These are phyloP conservation scores for Colletotrichum tanaceti DNA, from an alignment of 2,329 filamentous ascomycete genomes.

Conservation along the genomic window DNA sequence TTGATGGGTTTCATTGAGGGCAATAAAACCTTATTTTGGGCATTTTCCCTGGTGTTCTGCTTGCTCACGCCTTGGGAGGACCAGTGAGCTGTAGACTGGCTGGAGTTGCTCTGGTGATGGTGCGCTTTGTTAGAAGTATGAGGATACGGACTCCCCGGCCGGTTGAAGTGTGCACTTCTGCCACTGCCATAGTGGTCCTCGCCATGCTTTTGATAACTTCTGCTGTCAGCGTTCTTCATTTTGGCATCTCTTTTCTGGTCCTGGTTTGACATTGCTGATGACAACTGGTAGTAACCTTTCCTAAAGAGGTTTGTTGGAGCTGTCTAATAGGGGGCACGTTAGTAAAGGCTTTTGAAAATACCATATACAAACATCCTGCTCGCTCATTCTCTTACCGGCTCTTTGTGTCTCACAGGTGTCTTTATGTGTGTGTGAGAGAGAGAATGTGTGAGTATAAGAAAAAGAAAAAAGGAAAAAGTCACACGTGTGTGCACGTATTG, in stretches of 20 bases:
- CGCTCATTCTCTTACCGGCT: not conserved
- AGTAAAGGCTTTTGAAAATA: not conserved
- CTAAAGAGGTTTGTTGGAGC: not conserved
- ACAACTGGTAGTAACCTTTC: not conserved
- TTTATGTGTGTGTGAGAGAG: too few species aligned
- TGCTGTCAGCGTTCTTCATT: not conserved
- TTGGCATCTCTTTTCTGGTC: not conserved
- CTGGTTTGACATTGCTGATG: not conserved
- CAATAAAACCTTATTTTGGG: not conserved
- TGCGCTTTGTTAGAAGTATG: not conserved
- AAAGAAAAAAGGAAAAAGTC: not conserved
- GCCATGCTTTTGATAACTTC: not conserved
- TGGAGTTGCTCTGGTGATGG: not conserved
- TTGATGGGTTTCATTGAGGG: not conserved
- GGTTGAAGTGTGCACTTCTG: not conserved
- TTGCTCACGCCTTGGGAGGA: not conserved
- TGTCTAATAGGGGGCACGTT: not conserved
- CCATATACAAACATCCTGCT: too few species aligned
- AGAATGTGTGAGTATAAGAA: not conserved
- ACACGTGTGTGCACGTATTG: not conserved
- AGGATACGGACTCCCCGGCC: constrained; percentile 16
- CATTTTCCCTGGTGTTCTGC: not conserved
- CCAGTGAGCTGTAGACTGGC: not conserved
- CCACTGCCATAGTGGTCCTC: not conserved
- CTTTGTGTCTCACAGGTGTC: too few species aligned